These are phyloP conservation scores for Umbelopsis sp. DNA, from an alignment of 371 early-diverging fungal genomes.

Conservation along the genomic window DNA sequence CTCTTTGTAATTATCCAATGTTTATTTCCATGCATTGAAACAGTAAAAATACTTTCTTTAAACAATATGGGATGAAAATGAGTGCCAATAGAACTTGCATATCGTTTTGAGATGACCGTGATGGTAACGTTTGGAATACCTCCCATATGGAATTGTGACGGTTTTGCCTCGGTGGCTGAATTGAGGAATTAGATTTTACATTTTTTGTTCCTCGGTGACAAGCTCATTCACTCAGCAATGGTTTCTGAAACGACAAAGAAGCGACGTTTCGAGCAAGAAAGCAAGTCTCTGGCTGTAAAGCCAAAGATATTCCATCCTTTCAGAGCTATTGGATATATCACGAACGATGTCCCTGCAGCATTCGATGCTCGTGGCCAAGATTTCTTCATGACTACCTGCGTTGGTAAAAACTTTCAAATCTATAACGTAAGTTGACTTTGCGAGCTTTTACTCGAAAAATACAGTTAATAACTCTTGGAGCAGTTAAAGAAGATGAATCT, in stretches of 20 bases:
- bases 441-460: background rate
- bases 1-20: constrained; percentile 2
- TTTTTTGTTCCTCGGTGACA: constrained; percentile 19
- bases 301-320: constrained; percentile 81
- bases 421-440: constrained; percentile 62
- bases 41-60: background rate
- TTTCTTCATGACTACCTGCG: constrained; percentile 81
- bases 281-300: constrained; percentile 25
- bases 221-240: constrained; percentile 9
- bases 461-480: background rate
- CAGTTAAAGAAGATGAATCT: constrained; percentile 49
- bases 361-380: constrained; percentile 81
- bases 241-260: constrained; percentile 20
- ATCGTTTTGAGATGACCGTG: too few relatives aligned
- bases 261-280: constrained; percentile 24
- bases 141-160: background rate
- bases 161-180: constrained; percentile 15
- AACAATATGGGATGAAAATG: background rate
- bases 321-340: constrained; percentile 89
- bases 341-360: constrained; percentile 77
- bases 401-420: constrained; percentile 87
- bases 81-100: background rate
- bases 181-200: background rate
- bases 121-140: background rate
- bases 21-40: background rate